These are phyloP conservation scores for Rhodamnia rubescens DNA, from an alignment of 345 rosid genomes.

Conservation along the genomic window DNA sequence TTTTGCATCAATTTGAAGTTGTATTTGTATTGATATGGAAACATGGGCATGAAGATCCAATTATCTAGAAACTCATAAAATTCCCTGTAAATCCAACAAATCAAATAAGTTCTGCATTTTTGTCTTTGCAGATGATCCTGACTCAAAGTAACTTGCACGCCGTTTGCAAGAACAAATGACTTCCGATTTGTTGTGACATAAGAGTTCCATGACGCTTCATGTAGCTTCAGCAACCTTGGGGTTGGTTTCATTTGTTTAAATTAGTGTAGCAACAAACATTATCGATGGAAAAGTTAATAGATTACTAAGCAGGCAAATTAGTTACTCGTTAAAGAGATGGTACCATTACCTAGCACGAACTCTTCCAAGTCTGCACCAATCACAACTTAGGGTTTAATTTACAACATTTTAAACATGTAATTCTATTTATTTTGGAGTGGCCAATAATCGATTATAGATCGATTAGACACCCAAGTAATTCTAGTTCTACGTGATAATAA, in stretches of 20 bases:
- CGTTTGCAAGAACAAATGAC: no score
- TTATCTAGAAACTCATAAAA: no score
- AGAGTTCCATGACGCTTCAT: no score
- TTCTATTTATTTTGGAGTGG: neutral
- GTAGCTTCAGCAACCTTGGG: neutral
- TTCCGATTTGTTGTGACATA: no score
- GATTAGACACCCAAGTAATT: neutral
- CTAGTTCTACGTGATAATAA: no score
- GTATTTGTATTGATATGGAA: no score
- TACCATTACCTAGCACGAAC: neutral
- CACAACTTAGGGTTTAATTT: neutral
- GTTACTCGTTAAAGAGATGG: neutral
- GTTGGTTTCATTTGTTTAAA: neutral
- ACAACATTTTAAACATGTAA: neutral
- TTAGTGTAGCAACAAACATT: neutral
- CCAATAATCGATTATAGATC: neutral
- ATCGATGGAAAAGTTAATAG: neutral
- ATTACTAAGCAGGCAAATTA: neutral
- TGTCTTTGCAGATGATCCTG: no score
- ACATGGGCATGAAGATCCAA: no score
- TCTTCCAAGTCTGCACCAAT: neutral
- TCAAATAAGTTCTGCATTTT: no score
- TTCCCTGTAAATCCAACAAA: no score
- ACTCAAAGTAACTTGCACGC: no score
- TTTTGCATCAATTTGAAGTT: no score